These are phyloP conservation scores for Elymus sibiricus DNA, from an alignment of 176 grass and related monocot species.

Conservation along the genomic window DNA sequence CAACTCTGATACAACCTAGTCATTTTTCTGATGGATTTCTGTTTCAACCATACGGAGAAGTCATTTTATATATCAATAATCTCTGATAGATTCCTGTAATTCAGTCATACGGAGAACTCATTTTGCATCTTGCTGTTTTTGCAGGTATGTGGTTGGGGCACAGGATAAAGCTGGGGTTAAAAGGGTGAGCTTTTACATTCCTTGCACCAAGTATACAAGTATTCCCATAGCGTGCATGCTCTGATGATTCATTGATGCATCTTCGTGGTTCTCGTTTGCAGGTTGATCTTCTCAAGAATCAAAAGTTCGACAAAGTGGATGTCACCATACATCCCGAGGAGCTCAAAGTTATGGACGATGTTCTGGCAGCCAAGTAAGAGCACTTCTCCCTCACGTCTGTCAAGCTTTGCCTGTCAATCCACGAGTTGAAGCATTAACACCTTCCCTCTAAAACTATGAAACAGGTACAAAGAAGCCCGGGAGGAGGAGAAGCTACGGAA, in stretches of 20 bases:
- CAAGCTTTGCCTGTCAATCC: background rate
- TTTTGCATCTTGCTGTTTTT: conserved; percentile 15
- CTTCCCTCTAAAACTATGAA: background rate
- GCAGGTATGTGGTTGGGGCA: conserved; percentile 73
- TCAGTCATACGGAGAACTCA: background rate
- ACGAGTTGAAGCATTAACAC: conserved; percentile 2
- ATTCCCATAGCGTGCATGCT: background rate
- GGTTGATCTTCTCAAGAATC: conserved; percentile 96
- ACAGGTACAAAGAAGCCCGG: conserved; percentile 86
- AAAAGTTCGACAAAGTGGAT: conserved; percentile 95
- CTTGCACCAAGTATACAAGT: background rate
- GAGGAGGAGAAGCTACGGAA: conserved; percentile 89
- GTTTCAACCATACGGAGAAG: background rate
- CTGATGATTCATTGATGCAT: background rate
- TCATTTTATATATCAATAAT: background rate
- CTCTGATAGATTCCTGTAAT: background rate
- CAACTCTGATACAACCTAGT: conserved; percentile 7
- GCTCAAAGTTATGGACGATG: conserved; percentile 96
- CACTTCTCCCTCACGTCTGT: background rate
- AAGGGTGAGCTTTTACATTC: conserved; percentile 53
- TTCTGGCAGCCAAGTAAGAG: conserved; percentile 93
- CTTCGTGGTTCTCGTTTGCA: background rate
- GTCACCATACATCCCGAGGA: conserved; percentile 98
- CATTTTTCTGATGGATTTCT: background rate
- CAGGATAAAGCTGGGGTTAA: conserved; percentile 80